phyloP scores from a whole-genome alignment of 2,329 filamentous ascomycete genomes.

The Penicillium sp. region DNA sequence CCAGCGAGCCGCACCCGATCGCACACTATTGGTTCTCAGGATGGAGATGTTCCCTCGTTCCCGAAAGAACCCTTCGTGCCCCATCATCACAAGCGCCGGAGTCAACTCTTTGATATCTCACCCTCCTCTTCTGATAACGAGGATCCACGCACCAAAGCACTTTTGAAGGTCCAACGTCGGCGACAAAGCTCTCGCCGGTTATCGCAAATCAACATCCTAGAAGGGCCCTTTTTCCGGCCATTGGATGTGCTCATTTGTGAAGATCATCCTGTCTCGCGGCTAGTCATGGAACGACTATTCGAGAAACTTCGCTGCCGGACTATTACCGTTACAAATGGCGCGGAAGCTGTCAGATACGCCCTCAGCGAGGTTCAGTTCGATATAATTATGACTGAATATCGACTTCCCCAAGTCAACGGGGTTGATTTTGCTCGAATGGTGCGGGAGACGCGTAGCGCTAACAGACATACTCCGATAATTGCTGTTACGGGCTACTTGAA shows the following conservation, averaged over 20 bases:
- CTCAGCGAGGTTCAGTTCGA: conserved; percentile 98
- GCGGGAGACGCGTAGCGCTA: conserved; percentile 91
- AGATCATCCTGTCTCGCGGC: conserved; percentile 91
- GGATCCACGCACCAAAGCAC: conserved; percentile 83
- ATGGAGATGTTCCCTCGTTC: conserved; percentile 72
- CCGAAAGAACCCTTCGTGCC: conserved; percentile 64
- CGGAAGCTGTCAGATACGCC: conserved; percentile 88
- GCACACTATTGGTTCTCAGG: conserved; percentile 90
- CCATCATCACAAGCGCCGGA: conserved; percentile 81
- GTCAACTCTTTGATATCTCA: conserved; percentile 93
- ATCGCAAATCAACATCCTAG: conserved; percentile 83
- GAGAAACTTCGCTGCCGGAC: conserved; percentile 95
- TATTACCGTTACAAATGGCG: conserved; percentile 84
- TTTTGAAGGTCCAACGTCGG: conserved; percentile 87
- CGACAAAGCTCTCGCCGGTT: conserved; percentile 94
- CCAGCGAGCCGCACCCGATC: conserved; percentile 75
- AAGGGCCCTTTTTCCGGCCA: conserved; percentile 82
- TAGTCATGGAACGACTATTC: conserved; percentile 98
- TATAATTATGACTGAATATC: conserved; percentile 97
- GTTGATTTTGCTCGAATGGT: conserved; percentile 97
- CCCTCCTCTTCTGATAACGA: conserved; percentile 98
- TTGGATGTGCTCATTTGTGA: conserved; percentile 95
- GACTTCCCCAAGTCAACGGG: conserved; percentile 89
- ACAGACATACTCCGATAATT: conserved; percentile 91
- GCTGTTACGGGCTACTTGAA: conserved; percentile 98